Evolutionary conservation across 2,329 filamentous ascomycete species (phyloP).

Genomic region (Orbilia oligospora): DNA sequence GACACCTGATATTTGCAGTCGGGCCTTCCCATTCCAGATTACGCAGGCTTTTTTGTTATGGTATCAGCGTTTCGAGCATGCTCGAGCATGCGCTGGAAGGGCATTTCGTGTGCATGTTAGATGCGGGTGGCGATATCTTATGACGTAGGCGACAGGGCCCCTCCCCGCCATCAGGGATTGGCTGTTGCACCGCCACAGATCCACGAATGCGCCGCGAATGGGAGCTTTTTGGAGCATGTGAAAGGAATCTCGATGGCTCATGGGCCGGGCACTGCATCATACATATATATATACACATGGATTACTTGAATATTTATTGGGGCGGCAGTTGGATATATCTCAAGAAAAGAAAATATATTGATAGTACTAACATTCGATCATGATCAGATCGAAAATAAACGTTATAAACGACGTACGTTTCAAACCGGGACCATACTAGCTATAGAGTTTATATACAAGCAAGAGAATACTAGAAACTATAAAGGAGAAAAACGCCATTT

Average conservation of each 20-base stretch:
- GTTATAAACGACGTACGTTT: neutral
- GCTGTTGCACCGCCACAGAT: conserved; percentile 44
- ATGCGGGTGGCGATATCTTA: conserved; percentile 53
- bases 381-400: neutral
- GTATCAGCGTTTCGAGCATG: neutral
- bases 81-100: conserved; percentile 13
- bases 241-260: conserved; percentile 1
- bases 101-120: neutral
- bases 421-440: no score
- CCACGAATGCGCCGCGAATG: conserved; percentile 29
- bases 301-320: no score
- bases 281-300: no score
- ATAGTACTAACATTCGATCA: no score
- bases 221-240: conserved; percentile 28
- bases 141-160: conserved; percentile 47
- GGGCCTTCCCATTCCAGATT: conserved; percentile 22
- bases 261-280: neutral
- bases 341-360: no score
- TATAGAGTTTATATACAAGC: neutral
- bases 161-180: conserved; percentile 18
- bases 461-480: no score
- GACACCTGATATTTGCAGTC: conserved; percentile 15
- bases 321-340: no score
- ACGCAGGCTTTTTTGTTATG: neutral
- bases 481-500: neutral